Base-by-base conservation (phyloP, 1,139 yeast species). In the Sugiyamaella sp. region DNA sequence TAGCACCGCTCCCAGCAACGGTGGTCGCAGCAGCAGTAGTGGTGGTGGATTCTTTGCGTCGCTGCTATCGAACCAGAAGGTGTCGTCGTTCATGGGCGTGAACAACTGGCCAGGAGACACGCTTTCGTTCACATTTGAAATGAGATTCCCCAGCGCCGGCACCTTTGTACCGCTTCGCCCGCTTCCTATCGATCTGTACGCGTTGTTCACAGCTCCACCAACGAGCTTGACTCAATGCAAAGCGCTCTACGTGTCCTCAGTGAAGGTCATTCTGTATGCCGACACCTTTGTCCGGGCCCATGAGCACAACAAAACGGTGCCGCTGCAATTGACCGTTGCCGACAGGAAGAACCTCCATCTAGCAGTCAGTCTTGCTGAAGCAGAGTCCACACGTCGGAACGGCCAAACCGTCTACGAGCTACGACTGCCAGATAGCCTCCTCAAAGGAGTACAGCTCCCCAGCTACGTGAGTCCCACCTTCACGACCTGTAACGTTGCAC, bases 401-500 rank as follows among this genome's bases (percentile, higher is more conserved):
- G n/a, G n/a, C 64, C 1, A 33, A 22, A 9, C 50, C 49, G 51
- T 54, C 22, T 60, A 56, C 60, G 67, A 66, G 45, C 46, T 63
- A 8, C 55, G 47, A 22, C 49, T 68, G 20, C 63, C 66, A 9
- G 49, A 53, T 1, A 35, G 33, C 1, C 12, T 62, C 8, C 53
- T 63, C 49, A 46, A 58, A 52, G 75, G 75, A 55, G 76, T 80
- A 32, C 64, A 73, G 0, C 63, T 83, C 12, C 86, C 88, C 0
- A 78, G 74, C 46, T 66, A 73, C 52, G 67, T 81, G 6, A 69
- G 82, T 0, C 87, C 88, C 1, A 72, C 80, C 4, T 84, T 84
- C 66, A 70, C 67, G 37, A 80, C 84, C 2, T 84, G 89, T 65
- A 83, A 82, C 64, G 76, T 84, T 14, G 65, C 74, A 3, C 71